Evolutionary conservation across 306 rosid genomes (phyloP).

Genomic region (Fragaria nilgerrensis): DNA sequence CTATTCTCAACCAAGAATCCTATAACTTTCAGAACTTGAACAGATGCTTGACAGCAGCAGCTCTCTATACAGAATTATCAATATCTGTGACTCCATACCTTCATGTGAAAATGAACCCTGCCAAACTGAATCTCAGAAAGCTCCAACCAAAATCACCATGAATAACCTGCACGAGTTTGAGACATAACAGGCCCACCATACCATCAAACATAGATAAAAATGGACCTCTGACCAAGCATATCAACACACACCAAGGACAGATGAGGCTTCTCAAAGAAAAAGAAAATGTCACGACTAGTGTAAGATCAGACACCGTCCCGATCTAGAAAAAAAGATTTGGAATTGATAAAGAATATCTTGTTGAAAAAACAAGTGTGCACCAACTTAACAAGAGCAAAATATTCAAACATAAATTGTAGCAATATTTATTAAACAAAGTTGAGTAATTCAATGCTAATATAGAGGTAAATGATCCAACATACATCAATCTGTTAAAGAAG

Average conservation of each 20-base stretch:
- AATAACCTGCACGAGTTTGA: slow-evolving; percentile 74
- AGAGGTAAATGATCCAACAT: slow-evolving; percentile 66
- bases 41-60: slow-evolving; percentile 36
- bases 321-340: background rate
- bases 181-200: slow-evolving; percentile 72
- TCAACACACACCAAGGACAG: slow-evolving; percentile 24
- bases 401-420: background rate
- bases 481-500: slow-evolving; percentile 80
- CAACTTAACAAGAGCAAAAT: slow-evolving; percentile 9
- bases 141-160: slow-evolving; percentile 73
- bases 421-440: slow-evolving; percentile 24
- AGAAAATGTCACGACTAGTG: slow-evolving; percentile 17
- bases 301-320: slow-evolving; percentile 4
- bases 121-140: slow-evolving; percentile 66
- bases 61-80: slow-evolving; percentile 50
- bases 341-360: background rate
- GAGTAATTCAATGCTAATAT: slow-evolving; percentile 28
- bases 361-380: background rate
- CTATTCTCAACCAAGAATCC: slow-evolving; percentile 33
- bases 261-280: slow-evolving; percentile 19
- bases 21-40: slow-evolving; percentile 35
- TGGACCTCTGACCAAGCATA: slow-evolving; percentile 47
- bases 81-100: slow-evolving; percentile 76
- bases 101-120: slow-evolving; percentile 73
- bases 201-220: slow-evolving; percentile 54